Base-by-base conservation (phyloP, 164 flowering plant species). In the Macadamia integrifolia region DNA sequence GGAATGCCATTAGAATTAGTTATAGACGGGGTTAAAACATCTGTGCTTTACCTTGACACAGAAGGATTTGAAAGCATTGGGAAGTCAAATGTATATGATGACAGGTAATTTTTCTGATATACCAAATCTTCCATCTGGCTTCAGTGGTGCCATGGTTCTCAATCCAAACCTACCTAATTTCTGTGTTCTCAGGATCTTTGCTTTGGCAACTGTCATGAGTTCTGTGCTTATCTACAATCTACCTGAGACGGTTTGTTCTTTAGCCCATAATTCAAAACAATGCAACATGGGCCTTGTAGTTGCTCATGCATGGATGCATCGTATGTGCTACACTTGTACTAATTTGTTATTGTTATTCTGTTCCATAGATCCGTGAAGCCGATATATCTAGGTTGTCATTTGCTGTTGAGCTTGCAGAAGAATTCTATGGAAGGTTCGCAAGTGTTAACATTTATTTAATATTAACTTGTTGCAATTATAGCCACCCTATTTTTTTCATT, bases 31-130 rank as follows among this genome's bases (percentile, higher is more conserved):
- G 86, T 81, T 15, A 91, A 85, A 78, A 92, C 92, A 64, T 87
- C 99, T 60, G 91, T 94, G 55, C 69, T 94, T 75, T 94, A 86
- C 80, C 93, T 94, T 76, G 99, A 95, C 69, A 95, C 99, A 11
- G 98, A 95, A 78, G 99, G 99, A 69, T 95, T 95, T 88, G 99
- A 95, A 84, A 95, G 99, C 80, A 71, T 92, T 82, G 99, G 99
- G 70, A 95, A 95, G 81, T 95, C 99, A 60, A 95, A 92, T 80
- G 97, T 95, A 15, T 95, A 95, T 75, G 98, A 92, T 85, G 99
- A 92, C 76, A 70, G 99, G 99, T 92, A 77, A 71, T 28, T 23
- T 23, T 66, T 71, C 53, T 57, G 29, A 69, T 44, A 68, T n/a
- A 32, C 71, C 17, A 35, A 35, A 35, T 70, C 43, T 68, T 67